These are phyloP conservation scores for Daldinia sp. DNA, from an alignment of 2,329 filamentous ascomycete species.

Conservation along the genomic window DNA sequence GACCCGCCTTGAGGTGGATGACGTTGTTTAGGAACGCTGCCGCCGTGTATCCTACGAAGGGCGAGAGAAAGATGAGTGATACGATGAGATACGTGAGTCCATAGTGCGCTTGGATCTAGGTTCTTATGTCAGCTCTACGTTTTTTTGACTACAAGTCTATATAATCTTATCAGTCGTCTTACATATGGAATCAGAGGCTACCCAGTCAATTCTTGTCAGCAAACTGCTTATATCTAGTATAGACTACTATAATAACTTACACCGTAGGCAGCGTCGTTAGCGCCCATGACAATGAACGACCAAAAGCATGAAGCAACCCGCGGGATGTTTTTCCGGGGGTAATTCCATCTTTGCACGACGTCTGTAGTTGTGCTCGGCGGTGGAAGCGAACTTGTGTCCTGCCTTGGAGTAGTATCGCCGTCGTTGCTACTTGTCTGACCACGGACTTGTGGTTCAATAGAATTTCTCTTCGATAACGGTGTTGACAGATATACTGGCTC, in stretches of 20 bases:
- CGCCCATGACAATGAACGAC: conserved; percentile 68
- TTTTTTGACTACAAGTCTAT: background rate
- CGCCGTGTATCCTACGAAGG: conserved; percentile 60
- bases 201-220: conserved; percentile 34
- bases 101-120: conserved; percentile 60
- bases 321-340: conserved; percentile 61
- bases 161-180: conserved; percentile 41
- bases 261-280: conserved; percentile 70
- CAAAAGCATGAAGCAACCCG: conserved; percentile 67
- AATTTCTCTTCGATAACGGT: conserved; percentile 16
- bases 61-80: conserved; percentile 62
- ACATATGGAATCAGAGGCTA: conserved; percentile 66
- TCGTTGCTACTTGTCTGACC: conserved; percentile 10
- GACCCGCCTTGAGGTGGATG: conserved; percentile 62
- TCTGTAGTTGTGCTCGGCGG: conserved; percentile 42
- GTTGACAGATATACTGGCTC: conserved; percentile 36
- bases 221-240: background rate
- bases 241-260: conserved; percentile 54
- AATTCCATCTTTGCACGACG: conserved; percentile 62
- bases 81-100: conserved; percentile 60
- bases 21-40: conserved; percentile 60
- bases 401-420: conserved; percentile 9
- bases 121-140: background rate
- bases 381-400: conserved; percentile 34
- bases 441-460: background rate